Evolutionary conservation across 2,329 filamentous ascomycete genomes (phyloP), one percentile per base, ranked within the genome.

Genomic region (Thelonectria olida): DNA sequence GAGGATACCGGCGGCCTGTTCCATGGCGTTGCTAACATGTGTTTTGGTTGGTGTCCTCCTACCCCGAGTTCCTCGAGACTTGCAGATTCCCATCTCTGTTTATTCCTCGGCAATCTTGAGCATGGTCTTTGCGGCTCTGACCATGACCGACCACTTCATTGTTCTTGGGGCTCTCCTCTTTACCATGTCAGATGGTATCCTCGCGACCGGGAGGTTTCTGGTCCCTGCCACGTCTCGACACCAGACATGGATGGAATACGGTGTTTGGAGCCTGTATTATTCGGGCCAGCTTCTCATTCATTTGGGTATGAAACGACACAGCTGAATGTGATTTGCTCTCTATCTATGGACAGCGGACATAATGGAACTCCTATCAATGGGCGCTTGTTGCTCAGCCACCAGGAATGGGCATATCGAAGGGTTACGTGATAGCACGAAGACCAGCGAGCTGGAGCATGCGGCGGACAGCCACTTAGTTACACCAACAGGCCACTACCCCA

Each of bases 211-310:
- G 10, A 69, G 70, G 58, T 79, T 79, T 56, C 54, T 79, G 2
- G 54, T 78, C 9, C 34, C 68, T 9, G 22, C 54, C 0, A 48
- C 52, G 6, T 74, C 73, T n/a, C 20, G 15, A 10, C 65, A 71
- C 39, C 68, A 68, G 1, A 48, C 47, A 2, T 73, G 67, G 70
- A 75, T 78, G 73, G 74, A 74, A 52, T 66, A 73, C 53, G 64
- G 69, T 0, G 76, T 78, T 20, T 79, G 77, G 77, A 41, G 67
- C 1, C 58, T 78, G 15, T 78, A 79, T 58, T 79, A 77, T 57
- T 60, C 50, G 10, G 77, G 75, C 1, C 77, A 78, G 62, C 38
- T 74, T 4, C 61, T 75, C n/a, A 78, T 78, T 36, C n/a, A n/a
- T n/a, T n/a, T n/a, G n/a, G n/a, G n/a, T n/a, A n/a, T n/a, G n/a